Evolutionary conservation across 2,329 filamentous ascomycete species (phyloP), one percentile per base, ranked within the genome.

Genomic region (Aspergillus novoparasiticus): DNA sequence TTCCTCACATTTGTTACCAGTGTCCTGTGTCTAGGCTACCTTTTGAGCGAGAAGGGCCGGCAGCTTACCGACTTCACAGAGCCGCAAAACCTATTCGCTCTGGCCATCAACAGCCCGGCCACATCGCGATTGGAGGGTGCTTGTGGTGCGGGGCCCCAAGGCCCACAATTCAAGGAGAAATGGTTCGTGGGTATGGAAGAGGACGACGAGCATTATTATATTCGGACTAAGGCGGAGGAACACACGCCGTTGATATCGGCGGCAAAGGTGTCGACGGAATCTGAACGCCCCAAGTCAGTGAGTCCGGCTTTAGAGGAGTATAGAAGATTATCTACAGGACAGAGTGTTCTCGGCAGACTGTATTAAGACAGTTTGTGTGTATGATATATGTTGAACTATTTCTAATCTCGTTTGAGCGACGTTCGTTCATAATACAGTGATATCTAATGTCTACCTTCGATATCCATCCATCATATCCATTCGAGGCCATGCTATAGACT

Each of bases 21-120:
- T 72, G 63, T 89, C 30, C 79, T 89, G 45, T 90, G 89, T 61
- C 78, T 92, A 0, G 71, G 80, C 2, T 93, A 92, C 76, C 82
- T 90, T 66, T 74, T 89, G 57, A 72, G 85, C 54, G 81, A 86
- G 59, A 73, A 80, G 6, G 80, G 80, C 0, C 86, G 86, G 0
- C 84, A 92, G 26, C 86, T 94, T 9, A 93, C 90, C 0, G 92
- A 94, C 78, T 93, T 90, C 72, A 91, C 88, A 0, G 91, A 94
- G 70, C 90, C 91, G 0, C 87, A 89, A 59, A 93, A 93, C 72
- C 79, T 93, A 2, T 93, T 94, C 70, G 82, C 87, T 0, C 77
- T 93, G 0, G 89, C 90, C 2, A 81, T 94, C 58, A 93, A 93
- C 71, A 85, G 82, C 30, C 86, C 86, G 0, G 82, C 84, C 0